Evolutionary conservation across 139 green algal genomes (phyloP), one percentile per base, ranked within the genome.

Genomic region (Asterochloris erici): DNA sequence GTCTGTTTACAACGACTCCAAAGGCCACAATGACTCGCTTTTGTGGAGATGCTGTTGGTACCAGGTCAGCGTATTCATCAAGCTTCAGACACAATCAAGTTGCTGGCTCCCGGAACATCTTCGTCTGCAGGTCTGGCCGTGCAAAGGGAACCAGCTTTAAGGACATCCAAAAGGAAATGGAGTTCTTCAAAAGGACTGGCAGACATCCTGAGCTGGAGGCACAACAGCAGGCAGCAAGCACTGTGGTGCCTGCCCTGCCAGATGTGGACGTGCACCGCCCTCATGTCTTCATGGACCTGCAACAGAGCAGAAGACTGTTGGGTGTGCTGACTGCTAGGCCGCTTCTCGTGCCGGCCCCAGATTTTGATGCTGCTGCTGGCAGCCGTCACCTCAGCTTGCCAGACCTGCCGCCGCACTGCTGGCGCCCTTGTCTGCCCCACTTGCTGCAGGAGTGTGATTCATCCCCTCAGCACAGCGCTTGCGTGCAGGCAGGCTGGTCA

Each of bases 241-340:
- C 38, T 54, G 38, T 54, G 38, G 73, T 92, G 27, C 84, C 86
- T 17, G 69, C 83, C 14, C 79, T 95, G 61, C 92, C 92, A 9
- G 87, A 92, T 54, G 71, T 74, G 15, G 85, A 88, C 79, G 70
- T 77, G 0, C 77, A 88, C 68, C 85, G 91, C 2, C 87, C 86
- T 0, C 88, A 92, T 29, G 78, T 94, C 9, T 95, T 94, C 77
- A 63, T 95, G 68, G 89, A 95, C 74, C 78, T 94, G 0, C 64
- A 75, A 0, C 64, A 90, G 19, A 85, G 74, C 78, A 86, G 81
- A 14, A 84, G 86, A 70, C 68, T 79, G 9, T 28, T 82, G 15
- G 90, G 90, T 91, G 63, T 9, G 70, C 27, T 13, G 21, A 54
- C 0, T 64, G 19, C 14, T 23, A 63, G 10, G 9, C 14, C 60